phyloP scores from a whole-genome alignment of 345 rosid species.

The Gynandropsis gynandra region DNA sequence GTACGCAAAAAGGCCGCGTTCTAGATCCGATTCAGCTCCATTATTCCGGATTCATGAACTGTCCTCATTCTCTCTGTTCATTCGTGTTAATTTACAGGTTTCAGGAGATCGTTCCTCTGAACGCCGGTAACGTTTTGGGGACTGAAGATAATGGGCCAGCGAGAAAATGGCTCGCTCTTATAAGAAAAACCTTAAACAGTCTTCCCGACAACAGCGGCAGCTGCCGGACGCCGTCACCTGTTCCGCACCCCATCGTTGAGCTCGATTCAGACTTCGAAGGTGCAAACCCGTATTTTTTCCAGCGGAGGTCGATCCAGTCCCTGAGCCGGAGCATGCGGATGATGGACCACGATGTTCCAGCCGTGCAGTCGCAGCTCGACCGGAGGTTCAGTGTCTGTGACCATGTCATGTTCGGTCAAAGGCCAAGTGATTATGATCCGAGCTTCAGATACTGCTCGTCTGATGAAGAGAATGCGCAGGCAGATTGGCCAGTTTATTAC shows the following conservation, averaged over 20 bases:
- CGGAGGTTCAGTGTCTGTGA: conserved; percentile 81
- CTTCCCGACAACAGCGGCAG: conserved; percentile 55
- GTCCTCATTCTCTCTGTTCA: background rate
- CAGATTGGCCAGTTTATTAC: conserved; percentile 51
- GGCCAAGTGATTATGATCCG: conserved; percentile 61
- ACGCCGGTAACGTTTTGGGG: conserved; percentile 97
- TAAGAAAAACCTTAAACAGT: conserved; percentile 72
- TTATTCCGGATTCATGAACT: background rate
- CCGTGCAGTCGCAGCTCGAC: conserved; percentile 47
- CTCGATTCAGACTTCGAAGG: conserved; percentile 85
- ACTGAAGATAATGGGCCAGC: conserved; percentile 96
- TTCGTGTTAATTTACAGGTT: conserved; percentile 41
- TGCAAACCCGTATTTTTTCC: conserved; percentile 50
- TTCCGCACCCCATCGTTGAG: conserved; percentile 80
- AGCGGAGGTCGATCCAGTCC: conserved; percentile 72
- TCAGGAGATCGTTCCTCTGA: conserved; percentile 95
- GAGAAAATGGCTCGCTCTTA: conserved; percentile 83
- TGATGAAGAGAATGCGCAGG: conserved; percentile 69
- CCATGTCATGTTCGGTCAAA: conserved; percentile 50
- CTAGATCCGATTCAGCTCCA: background rate
- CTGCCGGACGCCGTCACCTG: conserved; percentile 77
- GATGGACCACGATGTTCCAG: conserved; percentile 34
- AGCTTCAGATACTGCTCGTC: conserved; percentile 63
- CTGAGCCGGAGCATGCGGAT: conserved; percentile 66
- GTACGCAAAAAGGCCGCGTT: conserved; percentile 30